Percentiles rank a stretch among this genome's conserved stretches.
Conservation (phyloP, 1,284 basidiomycete species). For the Puccinia horiana region DNA sequence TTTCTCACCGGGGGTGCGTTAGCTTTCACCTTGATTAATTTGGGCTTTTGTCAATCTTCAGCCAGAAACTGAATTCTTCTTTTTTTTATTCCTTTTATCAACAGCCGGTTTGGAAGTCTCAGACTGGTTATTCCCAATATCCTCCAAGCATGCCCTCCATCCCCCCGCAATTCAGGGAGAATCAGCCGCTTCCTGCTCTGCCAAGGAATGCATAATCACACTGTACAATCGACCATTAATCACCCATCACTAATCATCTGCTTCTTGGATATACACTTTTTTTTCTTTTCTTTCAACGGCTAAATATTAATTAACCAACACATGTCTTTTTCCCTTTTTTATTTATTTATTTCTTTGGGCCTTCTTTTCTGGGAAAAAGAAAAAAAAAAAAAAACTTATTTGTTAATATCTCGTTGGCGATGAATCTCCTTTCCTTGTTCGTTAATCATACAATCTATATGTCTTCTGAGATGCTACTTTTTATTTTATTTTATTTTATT, state of each 20-base stretch:
- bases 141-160: slow-evolving; percentile 19
- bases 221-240: neutral
- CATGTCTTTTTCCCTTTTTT: neutral
- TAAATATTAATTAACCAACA: too few relatives aligned
- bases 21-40: neutral
- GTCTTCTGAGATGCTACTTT: neutral
- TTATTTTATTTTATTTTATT: neutral
- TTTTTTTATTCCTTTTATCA: neutral
- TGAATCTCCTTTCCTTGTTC: neutral
- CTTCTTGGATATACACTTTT: neutral
- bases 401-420: neutral
- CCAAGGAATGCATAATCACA: neutral
- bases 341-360: neutral
- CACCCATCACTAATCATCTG: neutral
- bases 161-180: slow-evolving; percentile 6
- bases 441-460: neutral
- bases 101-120: neutral
- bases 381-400: neutral
- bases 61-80: neutral
- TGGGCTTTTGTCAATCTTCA: neutral
- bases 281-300: neutral
- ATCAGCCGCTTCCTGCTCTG: slow-evolving; percentile 9
- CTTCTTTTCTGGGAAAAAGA: neutral
- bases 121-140: neutral
- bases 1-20: slow-evolving; percentile 6